Base-by-base conservation (phyloP, 2,329 filamentous ascomycete species). In the Torrubiella hemipterigena region DNA sequence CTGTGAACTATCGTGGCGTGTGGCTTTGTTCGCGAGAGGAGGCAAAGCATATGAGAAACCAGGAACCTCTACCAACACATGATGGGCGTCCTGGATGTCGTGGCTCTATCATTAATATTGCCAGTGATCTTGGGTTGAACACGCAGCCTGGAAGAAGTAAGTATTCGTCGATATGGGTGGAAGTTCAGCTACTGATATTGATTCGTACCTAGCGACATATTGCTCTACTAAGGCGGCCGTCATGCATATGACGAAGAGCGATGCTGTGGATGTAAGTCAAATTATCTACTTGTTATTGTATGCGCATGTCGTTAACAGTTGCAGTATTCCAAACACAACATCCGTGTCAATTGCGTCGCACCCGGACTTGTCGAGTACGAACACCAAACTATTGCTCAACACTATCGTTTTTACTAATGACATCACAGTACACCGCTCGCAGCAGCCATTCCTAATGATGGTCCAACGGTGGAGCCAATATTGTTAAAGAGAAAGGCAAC, bases 21-120 rank as follows among this genome's bases (percentile, higher is more conserved):
- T 66, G 62, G 63, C 43, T 66, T 5, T 56, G 51, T n/a, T 56
- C 56, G 0, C 46, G 59, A 1, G 58, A 56, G 9, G 56, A 62
- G 37, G 41, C 65, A 17, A 46, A 44, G 11, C 49, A 55, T 29
- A 67, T 66, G 61, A 40, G 56, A 23, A 48, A 43, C 23, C 62
- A 67, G 37, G 57, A 63, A 11, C 54, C 55, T 2, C 45, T 56
- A 17, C 45, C 43, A 7, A 59, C 54, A 15, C 59, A 65, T 32
- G 61, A 63, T 42, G 59, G 58, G 4, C 43, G 61, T n/a, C 50
- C 48, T 7, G 56, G 46, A 3, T 53, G 47, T 14, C 46, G 58
- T 30, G 63, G 61, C 3, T 53, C 50, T 12, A 52, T 66, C 25
- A 60, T 65, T 11, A 66, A 65, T 38, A 48, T 67, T 19, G 61